These are phyloP conservation scores for Agaricus blazei DNA, from an alignment of 768 basidiomycete genomes.

Conservation along the genomic window DNA sequence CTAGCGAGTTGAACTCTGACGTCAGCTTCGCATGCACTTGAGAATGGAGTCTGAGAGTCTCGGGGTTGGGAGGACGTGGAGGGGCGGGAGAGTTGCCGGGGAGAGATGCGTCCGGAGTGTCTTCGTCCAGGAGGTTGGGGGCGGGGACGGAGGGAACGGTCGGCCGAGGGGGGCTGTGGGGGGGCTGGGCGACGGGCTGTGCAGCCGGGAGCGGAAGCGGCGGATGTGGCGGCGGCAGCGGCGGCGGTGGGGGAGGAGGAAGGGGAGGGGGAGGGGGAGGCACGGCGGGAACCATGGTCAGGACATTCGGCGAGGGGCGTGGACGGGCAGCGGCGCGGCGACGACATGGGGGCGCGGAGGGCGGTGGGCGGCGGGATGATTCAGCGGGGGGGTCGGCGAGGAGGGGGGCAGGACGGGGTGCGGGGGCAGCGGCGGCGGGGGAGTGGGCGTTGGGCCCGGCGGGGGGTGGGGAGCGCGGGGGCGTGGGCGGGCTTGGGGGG, in stretches of 20 bases:
- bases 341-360: not conserved
- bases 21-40: constrained; percentile 72
- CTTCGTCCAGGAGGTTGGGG: constrained; percentile 65
- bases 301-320: constrained; percentile 2
- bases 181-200: constrained; percentile 15
- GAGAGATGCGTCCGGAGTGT: constrained; percentile 26
- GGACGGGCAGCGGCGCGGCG: constrained; percentile 1
- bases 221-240: constrained; percentile 5
- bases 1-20: constrained; percentile 66
- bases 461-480: constrained; percentile 2
- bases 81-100: constrained; percentile 37
- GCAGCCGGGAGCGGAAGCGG: constrained; percentile 11
- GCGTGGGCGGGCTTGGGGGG: constrained; percentile 28
- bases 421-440: not conserved
- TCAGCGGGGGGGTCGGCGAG: not conserved
- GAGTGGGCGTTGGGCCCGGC: not conserved
- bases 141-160: constrained; percentile 23
- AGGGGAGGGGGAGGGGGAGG: constrained; percentile 1
- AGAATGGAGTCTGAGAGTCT: constrained; percentile 75
- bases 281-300: not conserved
- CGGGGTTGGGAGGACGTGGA: constrained; percentile 85
- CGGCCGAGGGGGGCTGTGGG: constrained; percentile 10
- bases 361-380: constrained; percentile 2
- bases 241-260: too few relatives aligned
- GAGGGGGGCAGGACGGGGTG: not conserved